Percentiles rank a stretch among this genome's conserved stretches.
These are phyloP conservation scores for Plasmodium blacklocki DNA, from an alignment of 169 alveolate genomes.

Conservation along the genomic window DNA sequence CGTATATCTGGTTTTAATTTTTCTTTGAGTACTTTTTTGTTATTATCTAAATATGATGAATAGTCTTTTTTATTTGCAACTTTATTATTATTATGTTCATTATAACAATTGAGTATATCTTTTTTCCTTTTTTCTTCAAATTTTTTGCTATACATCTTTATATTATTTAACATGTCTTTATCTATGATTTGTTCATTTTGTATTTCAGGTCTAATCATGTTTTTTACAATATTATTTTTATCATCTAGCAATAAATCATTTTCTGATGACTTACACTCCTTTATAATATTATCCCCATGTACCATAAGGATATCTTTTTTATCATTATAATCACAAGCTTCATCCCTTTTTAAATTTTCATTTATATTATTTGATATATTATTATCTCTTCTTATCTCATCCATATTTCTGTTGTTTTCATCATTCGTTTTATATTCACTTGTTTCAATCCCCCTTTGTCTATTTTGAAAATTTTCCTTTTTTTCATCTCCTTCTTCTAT, in stretches of 20 bases:
- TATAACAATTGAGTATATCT: neutral
- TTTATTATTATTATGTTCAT: slow-evolving; percentile 7
- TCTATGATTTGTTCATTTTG: slow-evolving; percentile 5
- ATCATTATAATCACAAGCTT: neutral
- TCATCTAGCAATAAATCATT: no score
- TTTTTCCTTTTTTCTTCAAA: slow-evolving; percentile 3
- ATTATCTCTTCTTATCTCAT: neutral
- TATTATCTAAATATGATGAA: neutral
- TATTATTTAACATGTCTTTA: neutral
- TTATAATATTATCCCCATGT: no score
- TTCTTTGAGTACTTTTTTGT: slow-evolving; percentile 34
- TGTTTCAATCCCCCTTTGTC: neutral
- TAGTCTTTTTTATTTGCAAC: neutral
- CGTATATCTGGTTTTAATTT: slow-evolving; percentile 52
- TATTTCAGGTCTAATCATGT: no score
- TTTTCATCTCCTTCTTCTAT: neutral
- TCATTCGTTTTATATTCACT: neutral
- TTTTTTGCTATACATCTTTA: slow-evolving; percentile 19
- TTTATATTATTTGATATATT: neutral
- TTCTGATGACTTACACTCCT: no score
- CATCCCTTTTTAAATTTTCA: neutral
- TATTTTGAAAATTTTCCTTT: neutral
- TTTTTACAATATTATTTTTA: no score
- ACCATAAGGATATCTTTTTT: neutral
- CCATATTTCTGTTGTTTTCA: neutral